Base-by-base conservation (phyloP, 148 eudicot genomes). In the Rhododendron molle region DNA sequence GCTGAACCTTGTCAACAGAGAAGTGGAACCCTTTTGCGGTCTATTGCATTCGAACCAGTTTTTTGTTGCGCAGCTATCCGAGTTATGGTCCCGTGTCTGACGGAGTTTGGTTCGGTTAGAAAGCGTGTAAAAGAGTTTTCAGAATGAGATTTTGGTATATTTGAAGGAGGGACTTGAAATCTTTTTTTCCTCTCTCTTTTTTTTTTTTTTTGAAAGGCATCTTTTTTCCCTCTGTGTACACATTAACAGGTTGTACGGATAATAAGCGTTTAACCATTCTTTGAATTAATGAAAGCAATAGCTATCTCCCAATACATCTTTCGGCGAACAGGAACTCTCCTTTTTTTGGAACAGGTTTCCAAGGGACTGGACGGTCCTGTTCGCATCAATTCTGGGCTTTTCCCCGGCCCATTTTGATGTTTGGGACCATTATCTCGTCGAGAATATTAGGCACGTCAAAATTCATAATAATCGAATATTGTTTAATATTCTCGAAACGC, bases 81-180 rank as follows among this genome's bases (percentile, higher is more conserved):
- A n/a, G 30, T 43, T 23, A 60, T 60, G 11, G 69, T 60, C 21
- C 20, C 60, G n/a, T 20, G 5, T 18, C n/a, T 6, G n/a, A 54
- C 5, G 1, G 50, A 10, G 16, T 14, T 9, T 16, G 1, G 65
- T 58, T 58, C 65, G 1, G 30, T 65, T 65, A 65, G 71, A 65
- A 65, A 58, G 65, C n/a, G 58, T 54, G 4, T 54, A 18, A 54
- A 69, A 69, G 36, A 28, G 36, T 28, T 67, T 15, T 67, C 32
- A 67, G 73, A 78, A 18, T 56, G 54, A 36, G 73, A 32, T 80
- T 83, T 87, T 83, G 83, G 60, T 87, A 79, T 28, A 43, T 20
- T 65, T 23, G 69, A 23, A 65, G 26, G 69, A 87, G 83, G 78
- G 78, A 83, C 65, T 49, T 20, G 40, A 26, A 62, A 52, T 18